A percentile compares a stretch with the other conserved stretches of the same genome.
Conservation (phyloP, 2,329 filamentous ascomycete species). For the Beauveria brongniartii region DNA sequence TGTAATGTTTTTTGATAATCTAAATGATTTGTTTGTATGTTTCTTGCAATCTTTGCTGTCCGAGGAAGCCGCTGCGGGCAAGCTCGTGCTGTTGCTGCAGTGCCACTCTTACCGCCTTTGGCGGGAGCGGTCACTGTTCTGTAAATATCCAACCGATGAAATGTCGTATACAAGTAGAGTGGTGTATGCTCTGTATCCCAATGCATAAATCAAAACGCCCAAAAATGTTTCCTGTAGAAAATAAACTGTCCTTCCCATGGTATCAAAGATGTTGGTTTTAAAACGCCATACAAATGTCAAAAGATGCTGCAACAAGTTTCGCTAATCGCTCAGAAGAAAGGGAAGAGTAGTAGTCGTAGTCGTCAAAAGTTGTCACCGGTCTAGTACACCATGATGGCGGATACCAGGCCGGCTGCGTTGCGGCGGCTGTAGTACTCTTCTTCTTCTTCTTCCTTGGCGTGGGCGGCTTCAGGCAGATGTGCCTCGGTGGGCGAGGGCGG, state of each 20-base stretch:
- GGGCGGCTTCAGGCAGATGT: constrained; percentile 47
- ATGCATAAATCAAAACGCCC: background rate
- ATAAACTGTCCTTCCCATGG: background rate
- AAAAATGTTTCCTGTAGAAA: no score
- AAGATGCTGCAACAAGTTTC: constrained; percentile 7
- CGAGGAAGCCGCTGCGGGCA: no score
- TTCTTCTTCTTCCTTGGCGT: constrained; percentile 29
- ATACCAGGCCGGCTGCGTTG: constrained; percentile 42
- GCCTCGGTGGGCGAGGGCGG: constrained; percentile 59
- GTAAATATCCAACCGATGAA: no score
- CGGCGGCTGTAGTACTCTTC: constrained; percentile 46
- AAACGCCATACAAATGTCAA: constrained; percentile 6
- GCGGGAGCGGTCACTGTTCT: background rate
- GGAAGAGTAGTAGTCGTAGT: background rate
- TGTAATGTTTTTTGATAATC: background rate
- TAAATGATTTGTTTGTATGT: background rate
- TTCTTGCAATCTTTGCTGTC: background rate
- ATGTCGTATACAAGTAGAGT: background rate
- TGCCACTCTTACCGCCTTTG: background rate
- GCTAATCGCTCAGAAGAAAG: background rate
- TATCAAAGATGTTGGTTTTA: background rate
- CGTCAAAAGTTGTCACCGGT: background rate
- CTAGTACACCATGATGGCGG: constrained; percentile 51
- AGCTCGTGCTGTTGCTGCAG: background rate
- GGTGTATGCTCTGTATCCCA: background rate